Evolutionary conservation across 495 filamentous ascomycete species (phyloP).

Genomic region (Neurospora sp.): DNA sequence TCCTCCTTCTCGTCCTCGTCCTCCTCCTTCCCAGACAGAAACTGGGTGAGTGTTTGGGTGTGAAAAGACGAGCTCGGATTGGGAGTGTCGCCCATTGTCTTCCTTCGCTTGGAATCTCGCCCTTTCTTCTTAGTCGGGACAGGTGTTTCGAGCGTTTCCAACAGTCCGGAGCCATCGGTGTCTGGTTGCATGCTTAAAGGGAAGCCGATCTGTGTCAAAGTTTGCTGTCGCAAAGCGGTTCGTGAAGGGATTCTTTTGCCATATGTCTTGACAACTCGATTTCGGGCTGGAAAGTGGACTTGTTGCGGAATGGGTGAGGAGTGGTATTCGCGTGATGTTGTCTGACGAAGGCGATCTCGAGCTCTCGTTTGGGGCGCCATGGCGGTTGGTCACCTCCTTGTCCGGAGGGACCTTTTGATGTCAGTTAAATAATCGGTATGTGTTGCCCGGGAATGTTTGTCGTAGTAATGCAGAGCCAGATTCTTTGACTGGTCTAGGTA

Average conservation of each 20-base stretch:
- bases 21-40: slow-evolving; percentile 16
- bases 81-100: slow-evolving; percentile 33
- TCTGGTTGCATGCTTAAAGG: slow-evolving; percentile 3
- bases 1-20: slow-evolving; percentile 12
- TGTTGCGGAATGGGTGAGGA: slow-evolving; percentile 30
- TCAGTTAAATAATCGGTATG: background rate
- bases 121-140: slow-evolving; percentile 13
- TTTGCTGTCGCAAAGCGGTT: slow-evolving; percentile 29
- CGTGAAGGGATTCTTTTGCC: slow-evolving; percentile 21
- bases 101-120: slow-evolving; percentile 24
- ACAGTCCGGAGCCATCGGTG: slow-evolving; percentile 8
- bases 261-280: slow-evolving; percentile 29
- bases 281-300: slow-evolving; percentile 25
- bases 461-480: background rate
- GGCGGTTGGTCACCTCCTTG: background rate
- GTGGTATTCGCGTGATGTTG: slow-evolving; percentile 26
- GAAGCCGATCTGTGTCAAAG: slow-evolving; percentile 42
- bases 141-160: slow-evolving; percentile 4
- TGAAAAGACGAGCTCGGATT: slow-evolving; percentile 23
- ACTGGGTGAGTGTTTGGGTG: slow-evolving; percentile 37
- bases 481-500: background rate
- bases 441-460: background rate
- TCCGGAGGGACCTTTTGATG: background rate
- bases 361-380: slow-evolving; percentile 27
- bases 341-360: slow-evolving; percentile 4